Conservation (phyloP, 768 basidiomycete species). For the Mycena rebaudengoi region DNA sequence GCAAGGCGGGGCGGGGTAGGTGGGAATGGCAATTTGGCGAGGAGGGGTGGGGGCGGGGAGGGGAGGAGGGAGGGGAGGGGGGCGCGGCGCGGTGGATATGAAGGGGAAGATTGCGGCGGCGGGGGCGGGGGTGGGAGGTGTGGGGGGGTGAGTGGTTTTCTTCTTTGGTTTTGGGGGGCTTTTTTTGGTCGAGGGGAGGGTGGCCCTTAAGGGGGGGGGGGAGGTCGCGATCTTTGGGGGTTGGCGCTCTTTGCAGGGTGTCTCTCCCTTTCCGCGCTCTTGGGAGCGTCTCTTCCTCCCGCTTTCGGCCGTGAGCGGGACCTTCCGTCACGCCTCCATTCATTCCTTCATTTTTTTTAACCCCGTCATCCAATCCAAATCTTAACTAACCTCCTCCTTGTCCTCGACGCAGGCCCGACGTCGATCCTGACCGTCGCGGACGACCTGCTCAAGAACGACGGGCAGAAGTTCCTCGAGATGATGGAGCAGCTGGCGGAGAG, state of each 20-base stretch:
- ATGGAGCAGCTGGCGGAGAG: constrained; percentile 89
- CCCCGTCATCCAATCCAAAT: not conserved
- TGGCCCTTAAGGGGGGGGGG: no score
- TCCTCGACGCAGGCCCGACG: constrained; percentile 68
- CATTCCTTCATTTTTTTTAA: not conserved
- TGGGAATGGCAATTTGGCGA: not conserved
- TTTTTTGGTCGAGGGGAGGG: not conserved
- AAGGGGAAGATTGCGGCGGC: constrained; percentile 31
- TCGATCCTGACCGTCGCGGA: constrained; percentile 99
- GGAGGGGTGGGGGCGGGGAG: not conserved
- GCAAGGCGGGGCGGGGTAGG: constrained; percentile 48
- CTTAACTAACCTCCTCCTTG: constrained; percentile 19
- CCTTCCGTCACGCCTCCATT: not conserved
- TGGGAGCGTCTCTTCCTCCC: no score
- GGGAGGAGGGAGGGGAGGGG: not conserved
- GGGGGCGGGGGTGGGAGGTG: constrained; percentile 17
- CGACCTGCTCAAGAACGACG: constrained; percentile 97
- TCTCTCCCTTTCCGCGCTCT: not conserved
- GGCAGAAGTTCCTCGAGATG: constrained; percentile 99
- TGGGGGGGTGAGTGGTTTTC: constrained; percentile 21
- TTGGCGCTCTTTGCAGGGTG: no score
- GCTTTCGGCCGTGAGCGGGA: not conserved
- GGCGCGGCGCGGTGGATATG: constrained; percentile 18
- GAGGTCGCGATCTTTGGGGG: no score
- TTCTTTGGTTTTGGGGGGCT: not conserved